Percentiles rank a stretch among this genome's conserved stretches.
Evolutionary conservation across 495 filamentous ascomycete genomes (phyloP).

Genomic region (Podospora pseudoanserina): DNA sequence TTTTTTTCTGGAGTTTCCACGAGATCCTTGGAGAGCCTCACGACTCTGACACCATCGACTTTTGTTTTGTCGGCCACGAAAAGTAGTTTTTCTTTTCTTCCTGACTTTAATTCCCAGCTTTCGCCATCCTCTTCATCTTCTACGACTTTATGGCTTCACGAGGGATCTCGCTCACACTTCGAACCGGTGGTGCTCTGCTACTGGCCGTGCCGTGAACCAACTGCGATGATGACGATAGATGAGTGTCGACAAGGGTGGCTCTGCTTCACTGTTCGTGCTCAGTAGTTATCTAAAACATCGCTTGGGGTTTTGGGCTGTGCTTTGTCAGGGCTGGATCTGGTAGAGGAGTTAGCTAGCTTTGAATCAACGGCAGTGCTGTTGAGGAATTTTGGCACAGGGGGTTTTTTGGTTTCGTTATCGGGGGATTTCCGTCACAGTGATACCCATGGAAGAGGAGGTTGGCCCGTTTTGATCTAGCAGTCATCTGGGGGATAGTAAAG

Average conservation of each 20-base stretch:
- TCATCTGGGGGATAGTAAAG: not conserved
- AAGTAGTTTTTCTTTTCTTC: not conserved
- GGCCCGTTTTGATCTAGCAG: not conserved
- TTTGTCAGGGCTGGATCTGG: not conserved
- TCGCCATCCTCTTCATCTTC: not conserved
- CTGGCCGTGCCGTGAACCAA: not conserved
- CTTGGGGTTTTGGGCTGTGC: not conserved
- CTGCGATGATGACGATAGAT: not conserved
- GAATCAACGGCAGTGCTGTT: constrained; percentile 2
- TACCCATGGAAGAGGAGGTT: not conserved
- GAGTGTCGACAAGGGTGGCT: not conserved
- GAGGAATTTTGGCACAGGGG: not conserved
- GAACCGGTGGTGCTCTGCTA: not conserved
- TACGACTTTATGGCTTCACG: not conserved
- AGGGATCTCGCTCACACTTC: not conserved
- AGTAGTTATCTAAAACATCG: not conserved
- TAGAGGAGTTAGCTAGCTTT: not conserved
- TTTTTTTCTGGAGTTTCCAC: not conserved
- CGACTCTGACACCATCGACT: not conserved
- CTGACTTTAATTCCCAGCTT: not conserved
- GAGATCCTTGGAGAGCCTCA: not conserved
- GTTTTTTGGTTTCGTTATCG: not conserved
- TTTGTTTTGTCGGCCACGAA: not conserved
- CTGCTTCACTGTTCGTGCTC: not conserved
- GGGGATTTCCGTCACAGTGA: constrained; percentile 1